A percentile compares a stretch with the other conserved stretches of the same genome.
phyloP scores from a whole-genome alignment of 139 green algal genomes.

The Haematococcus lacustris region DNA sequence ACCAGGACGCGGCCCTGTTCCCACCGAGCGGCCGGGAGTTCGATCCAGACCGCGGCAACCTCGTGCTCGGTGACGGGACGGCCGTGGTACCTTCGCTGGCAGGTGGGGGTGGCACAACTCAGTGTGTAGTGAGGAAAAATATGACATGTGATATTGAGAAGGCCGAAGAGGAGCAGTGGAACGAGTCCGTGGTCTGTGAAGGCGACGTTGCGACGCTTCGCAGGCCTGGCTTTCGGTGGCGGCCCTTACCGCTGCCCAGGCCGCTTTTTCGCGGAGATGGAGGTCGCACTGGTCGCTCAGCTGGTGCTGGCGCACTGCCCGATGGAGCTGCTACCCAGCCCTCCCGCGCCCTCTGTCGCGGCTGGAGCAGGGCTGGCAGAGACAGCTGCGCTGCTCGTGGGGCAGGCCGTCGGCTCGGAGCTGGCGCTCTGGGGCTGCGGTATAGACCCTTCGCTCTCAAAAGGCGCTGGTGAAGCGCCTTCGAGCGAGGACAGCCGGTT shows the following conservation, averaged over 20 bases:
- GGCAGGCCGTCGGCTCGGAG: not conserved
- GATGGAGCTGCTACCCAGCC: not conserved
- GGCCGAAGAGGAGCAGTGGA: not conserved
- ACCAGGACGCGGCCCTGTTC: conserved; percentile 47
- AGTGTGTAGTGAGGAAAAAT: not conserved
- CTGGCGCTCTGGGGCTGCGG: not conserved
- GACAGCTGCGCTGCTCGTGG: not conserved
- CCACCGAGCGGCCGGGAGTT: conserved; percentile 16
- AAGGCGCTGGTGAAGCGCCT: not conserved
- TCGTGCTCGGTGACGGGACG: conserved; percentile 33
- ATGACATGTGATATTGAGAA: not conserved
- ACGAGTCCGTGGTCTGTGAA: not conserved
- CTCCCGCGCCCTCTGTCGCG: not conserved
- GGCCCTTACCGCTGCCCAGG: conserved; percentile 61
- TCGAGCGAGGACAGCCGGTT: conserved; percentile 11
- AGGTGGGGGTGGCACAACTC: conserved; percentile 17
- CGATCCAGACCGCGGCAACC: conserved; percentile 28
- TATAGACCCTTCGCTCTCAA: not conserved
- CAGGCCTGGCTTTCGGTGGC: conserved; percentile 30
- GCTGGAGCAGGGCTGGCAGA: not conserved
- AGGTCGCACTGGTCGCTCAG: conserved; percentile 51
- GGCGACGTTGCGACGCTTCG: not conserved
- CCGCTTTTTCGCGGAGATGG: conserved; percentile 64
- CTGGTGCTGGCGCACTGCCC: conserved; percentile 32
- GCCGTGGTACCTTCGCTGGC: conserved; percentile 41